Conservation (phyloP, 345 rosid genomes). For the Gossypium bickii region DNA sequence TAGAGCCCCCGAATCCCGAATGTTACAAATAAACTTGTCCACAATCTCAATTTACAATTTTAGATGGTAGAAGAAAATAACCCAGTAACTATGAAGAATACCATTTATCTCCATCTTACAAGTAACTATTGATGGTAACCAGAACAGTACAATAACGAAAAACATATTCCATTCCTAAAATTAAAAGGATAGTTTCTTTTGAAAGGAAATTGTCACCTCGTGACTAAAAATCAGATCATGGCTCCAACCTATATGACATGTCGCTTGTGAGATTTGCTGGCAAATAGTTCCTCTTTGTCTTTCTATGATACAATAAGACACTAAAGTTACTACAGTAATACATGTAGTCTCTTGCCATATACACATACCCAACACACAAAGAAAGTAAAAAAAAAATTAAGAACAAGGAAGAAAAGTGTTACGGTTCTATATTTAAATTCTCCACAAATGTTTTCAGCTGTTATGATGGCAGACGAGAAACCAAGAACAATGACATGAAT, state of each 20-base stretch:
- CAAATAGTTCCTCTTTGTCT: conserved; percentile 18
- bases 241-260: conserved; percentile 69
- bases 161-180: not conserved
- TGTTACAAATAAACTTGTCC: not conserved
- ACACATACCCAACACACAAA: not conserved
- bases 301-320: not conserved
- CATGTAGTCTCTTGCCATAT: not conserved
- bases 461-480: conserved; percentile 68
- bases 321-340: not conserved
- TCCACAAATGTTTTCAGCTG: conserved; percentile 56
- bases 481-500: conserved; percentile 78
- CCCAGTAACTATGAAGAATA: not conserved
- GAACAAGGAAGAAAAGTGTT: not conserved
- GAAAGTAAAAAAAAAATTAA: not conserved
- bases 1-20: too few relatives aligned
- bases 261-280: conserved; percentile 51
- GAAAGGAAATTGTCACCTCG: conserved; percentile 45
- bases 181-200: not conserved
- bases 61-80: not conserved
- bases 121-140: not conserved
- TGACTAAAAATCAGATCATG: conserved; percentile 61
- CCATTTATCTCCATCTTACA: not conserved
- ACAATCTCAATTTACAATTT: not conserved
- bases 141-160: not conserved
- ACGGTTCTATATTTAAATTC: conserved; percentile 34